Evolutionary conservation across 257 asterid species (phyloP).

Genomic region (Avicennia marina): DNA sequence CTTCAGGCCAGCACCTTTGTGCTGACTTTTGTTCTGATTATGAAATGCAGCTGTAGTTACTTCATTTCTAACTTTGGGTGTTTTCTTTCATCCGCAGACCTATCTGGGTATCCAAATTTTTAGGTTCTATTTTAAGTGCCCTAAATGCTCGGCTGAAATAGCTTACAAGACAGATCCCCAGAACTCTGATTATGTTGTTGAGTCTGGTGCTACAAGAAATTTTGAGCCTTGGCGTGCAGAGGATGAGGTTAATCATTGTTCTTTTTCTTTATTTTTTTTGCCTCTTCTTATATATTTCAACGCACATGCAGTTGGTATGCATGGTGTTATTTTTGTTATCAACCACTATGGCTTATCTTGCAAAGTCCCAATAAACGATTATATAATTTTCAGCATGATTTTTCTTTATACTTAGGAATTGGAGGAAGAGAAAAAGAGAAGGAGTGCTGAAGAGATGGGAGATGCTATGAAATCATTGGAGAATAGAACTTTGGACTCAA

Average conservation of each 20-base stretch:
- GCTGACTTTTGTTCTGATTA: too few species aligned
- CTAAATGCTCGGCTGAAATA: conserved; percentile 82
- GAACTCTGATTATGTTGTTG: conserved; percentile 81
- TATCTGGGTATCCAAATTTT: conserved; percentile 83
- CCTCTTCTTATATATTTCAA: neutral
- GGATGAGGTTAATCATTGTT: conserved; percentile 67
- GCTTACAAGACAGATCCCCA: conserved; percentile 90
- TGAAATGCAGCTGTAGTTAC: too few species aligned
- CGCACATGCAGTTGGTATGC: too few species aligned
- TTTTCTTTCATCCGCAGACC: conserved; percentile 46
- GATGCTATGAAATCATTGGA: conserved; percentile 97
- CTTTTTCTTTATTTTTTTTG: neutral
- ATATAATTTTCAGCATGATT: too few species aligned
- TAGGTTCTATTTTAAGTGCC: conserved; percentile 85
- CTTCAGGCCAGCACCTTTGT: too few species aligned
- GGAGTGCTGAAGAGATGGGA: conserved; percentile 86
- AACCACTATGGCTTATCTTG: too few species aligned
- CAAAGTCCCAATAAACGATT: too few species aligned
- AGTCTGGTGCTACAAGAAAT: conserved; percentile 79
- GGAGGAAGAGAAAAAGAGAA: conserved; percentile 53
- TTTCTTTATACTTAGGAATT: conserved; percentile 31
- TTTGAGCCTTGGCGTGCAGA: conserved; percentile 89
- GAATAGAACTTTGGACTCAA: conserved; percentile 80
- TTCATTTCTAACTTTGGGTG: conserved; percentile 12
- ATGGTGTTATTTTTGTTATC: too few species aligned